Percentiles rank a stretch among this genome's conserved stretches.
These are phyloP conservation scores for Podospora pseudoanserina DNA, from an alignment of 495 filamentous ascomycete genomes.

Conservation along the genomic window DNA sequence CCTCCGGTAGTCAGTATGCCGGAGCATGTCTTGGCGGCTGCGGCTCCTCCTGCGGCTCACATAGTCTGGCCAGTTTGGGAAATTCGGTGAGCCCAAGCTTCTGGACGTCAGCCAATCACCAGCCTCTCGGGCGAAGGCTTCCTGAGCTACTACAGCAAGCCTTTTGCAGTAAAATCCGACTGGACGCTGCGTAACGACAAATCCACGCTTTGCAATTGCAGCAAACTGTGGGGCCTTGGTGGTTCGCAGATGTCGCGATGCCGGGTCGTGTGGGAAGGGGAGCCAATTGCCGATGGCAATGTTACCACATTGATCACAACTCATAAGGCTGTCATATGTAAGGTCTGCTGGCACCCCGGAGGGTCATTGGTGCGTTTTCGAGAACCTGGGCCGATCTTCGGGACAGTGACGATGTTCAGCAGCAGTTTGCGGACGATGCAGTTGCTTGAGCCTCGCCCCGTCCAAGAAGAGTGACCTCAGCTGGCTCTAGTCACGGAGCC, in stretches of 20 bases:
- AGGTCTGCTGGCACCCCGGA: not conserved
- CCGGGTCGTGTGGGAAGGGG: not conserved
- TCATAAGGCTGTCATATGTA: conserved; percentile 1
- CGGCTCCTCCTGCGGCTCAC: not conserved
- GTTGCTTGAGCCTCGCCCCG: not conserved
- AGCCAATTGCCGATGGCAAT: not conserved
- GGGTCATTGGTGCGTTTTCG: not conserved
- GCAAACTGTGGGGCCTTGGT: not conserved
- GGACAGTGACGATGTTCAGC: conserved; percentile 1
- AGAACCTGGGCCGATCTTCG: conserved; percentile 1
- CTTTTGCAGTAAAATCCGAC: not conserved
- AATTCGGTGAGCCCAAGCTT: not conserved
- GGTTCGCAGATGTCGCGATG: not conserved
- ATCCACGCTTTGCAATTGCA: not conserved
- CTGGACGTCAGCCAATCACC: not conserved
- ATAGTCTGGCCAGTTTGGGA: not conserved
- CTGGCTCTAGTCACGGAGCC: not conserved
- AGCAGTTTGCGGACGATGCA: not conserved
- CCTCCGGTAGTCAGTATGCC: not conserved
- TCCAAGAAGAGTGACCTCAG: not conserved
- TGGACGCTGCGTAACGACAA: conserved; percentile 5
- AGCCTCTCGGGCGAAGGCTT: not conserved
- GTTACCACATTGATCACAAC: not conserved
- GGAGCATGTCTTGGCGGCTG: not conserved
- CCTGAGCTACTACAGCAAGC: not conserved